Conservation (phyloP, 2,329 filamentous ascomycete genomes). For the Cladosporium oxysporum region DNA sequence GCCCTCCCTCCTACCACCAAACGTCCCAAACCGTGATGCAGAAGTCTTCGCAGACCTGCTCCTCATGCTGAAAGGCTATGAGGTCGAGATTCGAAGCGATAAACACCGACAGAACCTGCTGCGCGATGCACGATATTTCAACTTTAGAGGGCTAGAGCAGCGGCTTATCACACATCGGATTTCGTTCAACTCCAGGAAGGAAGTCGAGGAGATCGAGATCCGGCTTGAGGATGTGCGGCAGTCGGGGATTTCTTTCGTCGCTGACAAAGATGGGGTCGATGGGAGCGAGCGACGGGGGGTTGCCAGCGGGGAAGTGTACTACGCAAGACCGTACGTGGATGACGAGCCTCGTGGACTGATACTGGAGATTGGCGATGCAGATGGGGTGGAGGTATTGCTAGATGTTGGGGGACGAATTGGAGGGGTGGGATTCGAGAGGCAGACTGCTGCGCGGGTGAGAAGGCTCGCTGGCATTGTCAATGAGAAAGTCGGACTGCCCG, state of each 20-base stretch:
- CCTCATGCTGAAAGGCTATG: slow-evolving; percentile 80
- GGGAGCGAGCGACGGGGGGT: background rate
- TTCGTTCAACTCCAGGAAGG: slow-evolving; percentile 66
- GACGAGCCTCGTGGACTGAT: slow-evolving; percentile 71
- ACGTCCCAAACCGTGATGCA: slow-evolving; percentile 77
- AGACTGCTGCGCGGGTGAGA: slow-evolving; percentile 68
- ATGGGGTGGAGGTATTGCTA: slow-evolving; percentile 41
- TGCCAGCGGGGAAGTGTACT: slow-evolving; percentile 64
- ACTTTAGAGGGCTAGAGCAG: slow-evolving; percentile 89
- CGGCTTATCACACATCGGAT: slow-evolving; percentile 76
- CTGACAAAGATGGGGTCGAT: slow-evolving; percentile 44
- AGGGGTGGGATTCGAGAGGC: slow-evolving; percentile 61
- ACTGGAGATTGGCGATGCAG: slow-evolving; percentile 73
- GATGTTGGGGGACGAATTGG: slow-evolving; percentile 13
- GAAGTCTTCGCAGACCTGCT: slow-evolving; percentile 82
- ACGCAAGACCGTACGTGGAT: slow-evolving; percentile 85
- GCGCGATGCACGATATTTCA: slow-evolving; percentile 87
- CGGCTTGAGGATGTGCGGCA: slow-evolving; percentile 86
- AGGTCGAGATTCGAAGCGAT: slow-evolving; percentile 72
- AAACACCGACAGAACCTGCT: slow-evolving; percentile 75
- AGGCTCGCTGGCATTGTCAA: slow-evolving; percentile 79
- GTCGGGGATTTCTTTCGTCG: slow-evolving; percentile 70
- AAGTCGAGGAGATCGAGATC: slow-evolving; percentile 73
- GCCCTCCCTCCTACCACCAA: slow-evolving; percentile 80
- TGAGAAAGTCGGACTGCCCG: slow-evolving; percentile 71